phyloP scores from a whole-genome alignment of 169 alveolate genomes.

The Plasmodium ovale region DNA sequence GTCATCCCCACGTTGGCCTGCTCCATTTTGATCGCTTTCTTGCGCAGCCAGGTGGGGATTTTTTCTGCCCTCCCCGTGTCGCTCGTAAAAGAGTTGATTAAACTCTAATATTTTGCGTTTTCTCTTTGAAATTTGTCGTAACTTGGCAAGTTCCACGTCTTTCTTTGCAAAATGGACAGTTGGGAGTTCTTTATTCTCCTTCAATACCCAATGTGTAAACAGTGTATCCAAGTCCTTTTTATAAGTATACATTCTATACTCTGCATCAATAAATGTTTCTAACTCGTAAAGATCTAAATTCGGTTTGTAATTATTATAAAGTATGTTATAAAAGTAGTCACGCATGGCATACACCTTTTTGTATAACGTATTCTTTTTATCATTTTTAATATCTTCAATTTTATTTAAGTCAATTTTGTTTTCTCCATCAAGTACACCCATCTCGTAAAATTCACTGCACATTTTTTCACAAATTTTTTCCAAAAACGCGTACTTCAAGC shows the following conservation, averaged over 20 bases:
- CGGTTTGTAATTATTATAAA: conserved; percentile 70
- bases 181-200: conserved; percentile 66
- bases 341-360: conserved; percentile 76
- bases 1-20: neutral
- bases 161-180: conserved; percentile 63
- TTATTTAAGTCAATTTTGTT: conserved; percentile 60
- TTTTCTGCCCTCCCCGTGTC: conserved; percentile 20
- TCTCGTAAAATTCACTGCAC: conserved; percentile 41
- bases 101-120: conserved; percentile 59
- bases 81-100: conserved; percentile 22
- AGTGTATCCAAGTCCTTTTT: conserved; percentile 52
- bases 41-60: neutral
- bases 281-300: conserved; percentile 65
- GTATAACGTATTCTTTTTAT: conserved; percentile 41
- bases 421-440: conserved; percentile 29
- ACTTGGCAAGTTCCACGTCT: conserved; percentile 71
- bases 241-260: conserved; percentile 58
- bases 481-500: conserved; percentile 26
- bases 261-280: conserved; percentile 76
- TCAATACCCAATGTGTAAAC: conserved; percentile 66
- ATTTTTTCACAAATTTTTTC: conserved; percentile 59
- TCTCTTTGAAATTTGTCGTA: conserved; percentile 49
- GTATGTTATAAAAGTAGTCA: conserved; percentile 58
- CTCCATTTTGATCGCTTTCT: neutral
- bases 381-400: conserved; percentile 75